Base-by-base conservation (phyloP, 148 eudicot species). In the Camellia lanceoleosa region DNA sequence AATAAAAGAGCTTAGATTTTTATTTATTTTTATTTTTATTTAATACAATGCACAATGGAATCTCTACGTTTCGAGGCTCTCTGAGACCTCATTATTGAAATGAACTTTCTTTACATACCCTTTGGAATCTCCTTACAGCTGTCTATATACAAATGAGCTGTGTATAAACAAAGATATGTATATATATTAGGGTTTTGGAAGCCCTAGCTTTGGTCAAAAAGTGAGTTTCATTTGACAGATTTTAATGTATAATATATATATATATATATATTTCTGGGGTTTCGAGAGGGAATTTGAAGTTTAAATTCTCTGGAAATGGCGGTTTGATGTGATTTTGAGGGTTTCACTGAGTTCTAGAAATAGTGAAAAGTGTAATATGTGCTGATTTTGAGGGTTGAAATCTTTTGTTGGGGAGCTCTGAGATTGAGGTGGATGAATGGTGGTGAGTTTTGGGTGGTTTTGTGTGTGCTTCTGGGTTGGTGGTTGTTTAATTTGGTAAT, bases 31-130 rank as follows among this genome's bases (percentile, higher is more conserved):
- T 23, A 23, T 23, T 23, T 23, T 23, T 23, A 23, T 23, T 23
- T 23, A 23, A 19, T 1, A 65, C 79, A 65, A 51, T 77, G 72
- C 80, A 66, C 80, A 46, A 54, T 7, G 51, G 80, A 77, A 77
- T 77, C 73, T 77, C 63, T 77, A 3, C 42, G 10, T 66, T 67
- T 66, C 80, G 80, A 77, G 80, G 80, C 62, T 77, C 79, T 19
- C 63, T 11, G 41, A 46, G 7, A 44, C 55, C 56, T 63, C 43
- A 44, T 54, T 77, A 63, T 63, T 71, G 60, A 47, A 47, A 15
- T 23, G 23, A 54, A 2, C 55, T 46, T 64, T 77, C 60, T 77
- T 46, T 64, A 14, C 56, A 64, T 43, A 18, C 67, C 42, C 41
- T 56, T 52, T 7, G 10, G 18, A 59, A 5, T 19, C 52, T 3